Base-by-base conservation (phyloP, 140 eudicot genomes). In the Cichorium intybus region DNA sequence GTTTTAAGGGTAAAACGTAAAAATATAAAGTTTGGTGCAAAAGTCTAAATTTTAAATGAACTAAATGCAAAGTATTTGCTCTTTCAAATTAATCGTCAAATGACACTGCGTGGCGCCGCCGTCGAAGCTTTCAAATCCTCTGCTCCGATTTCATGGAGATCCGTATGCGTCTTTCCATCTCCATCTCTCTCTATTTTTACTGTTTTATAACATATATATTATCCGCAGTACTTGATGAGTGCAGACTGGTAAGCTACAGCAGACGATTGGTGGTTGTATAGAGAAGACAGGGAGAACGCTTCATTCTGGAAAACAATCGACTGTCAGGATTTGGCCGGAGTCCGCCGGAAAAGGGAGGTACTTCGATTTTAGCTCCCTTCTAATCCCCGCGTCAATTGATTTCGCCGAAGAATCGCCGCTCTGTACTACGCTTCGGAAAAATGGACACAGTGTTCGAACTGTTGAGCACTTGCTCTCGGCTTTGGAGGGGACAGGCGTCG, bases 391-490 rank as follows among this genome's bases (percentile, higher is more conserved):
- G 4, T 85, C 96, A 4, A 83, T 88, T 23, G 79, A 77, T 35
- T 76, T 64, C 52, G 82, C 82, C 27, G 52, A 80, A 53, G 83
- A 73, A 6, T 76, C 92, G 34, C 95, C 87, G 23, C 89, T 92
- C 2, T 92, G 96, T 68, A 92, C 98, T 11, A 80, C 87, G 17
- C 87, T 92, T 33, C 63, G 72, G 55, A 79, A 74, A 47, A 84
- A 79, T 33, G 95, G 91, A n/a, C 60, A 67, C 62, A 62, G 52
- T 52, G 76, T 92, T 60, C 74, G 77, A n/a, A 92, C 98, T 4
- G 87, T 88, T 6, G 98, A 92, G 76, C 98, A 92, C 27, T 75
- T 92, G 92, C 87, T 92, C 33, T 92, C 98, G 10, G 96, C 98
- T 24, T 80, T 92, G 59, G 98, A 92, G 61, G 98, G 82, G 7